Conservation (phyloP, 495 filamentous ascomycete species). For the Talaromyces borbonicus region DNA sequence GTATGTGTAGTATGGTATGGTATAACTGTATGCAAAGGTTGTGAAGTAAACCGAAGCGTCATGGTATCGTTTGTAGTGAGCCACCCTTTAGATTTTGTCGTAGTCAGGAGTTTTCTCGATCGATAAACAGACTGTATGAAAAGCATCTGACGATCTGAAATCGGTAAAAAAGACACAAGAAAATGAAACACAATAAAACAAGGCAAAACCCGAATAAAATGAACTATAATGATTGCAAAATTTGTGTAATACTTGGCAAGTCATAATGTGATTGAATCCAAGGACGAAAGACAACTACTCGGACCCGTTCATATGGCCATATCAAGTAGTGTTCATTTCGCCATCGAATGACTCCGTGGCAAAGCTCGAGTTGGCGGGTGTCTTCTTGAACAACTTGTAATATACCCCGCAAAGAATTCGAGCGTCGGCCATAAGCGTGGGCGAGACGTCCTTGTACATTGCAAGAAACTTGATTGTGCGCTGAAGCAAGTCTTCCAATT, state of each 20-base stretch:
- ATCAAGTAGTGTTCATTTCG: background rate
- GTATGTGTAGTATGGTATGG: background rate
- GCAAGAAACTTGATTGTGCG: slow-evolving; percentile 65
- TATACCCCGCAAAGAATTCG: slow-evolving; percentile 56
- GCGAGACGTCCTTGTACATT: slow-evolving; percentile 51
- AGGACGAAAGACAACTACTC: no score
- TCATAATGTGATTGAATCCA: no score
- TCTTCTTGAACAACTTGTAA: slow-evolving; percentile 35
- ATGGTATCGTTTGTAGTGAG: slow-evolving; percentile 3
- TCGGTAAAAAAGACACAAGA: no score
- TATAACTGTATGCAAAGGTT: background rate
- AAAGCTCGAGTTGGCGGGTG: slow-evolving; percentile 16
- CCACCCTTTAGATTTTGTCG: background rate
- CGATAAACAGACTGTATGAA: no score
- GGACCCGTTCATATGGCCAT: no score
- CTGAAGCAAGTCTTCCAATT: slow-evolving; percentile 38
- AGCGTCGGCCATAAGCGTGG: slow-evolving; percentile 55
- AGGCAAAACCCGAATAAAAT: no score
- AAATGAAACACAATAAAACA: no score
- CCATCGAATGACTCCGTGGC: slow-evolving; percentile 1
- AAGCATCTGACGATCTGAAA: no score
- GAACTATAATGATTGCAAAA: no score
- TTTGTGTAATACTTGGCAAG: no score
- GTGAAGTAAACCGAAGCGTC: background rate
- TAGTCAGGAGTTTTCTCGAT: no score